Percentiles rank a stretch among this genome's conserved stretches.
These are phyloP conservation scores for Ramaria rubella DNA, from an alignment of 768 basidiomycete species.

Conservation along the genomic window DNA sequence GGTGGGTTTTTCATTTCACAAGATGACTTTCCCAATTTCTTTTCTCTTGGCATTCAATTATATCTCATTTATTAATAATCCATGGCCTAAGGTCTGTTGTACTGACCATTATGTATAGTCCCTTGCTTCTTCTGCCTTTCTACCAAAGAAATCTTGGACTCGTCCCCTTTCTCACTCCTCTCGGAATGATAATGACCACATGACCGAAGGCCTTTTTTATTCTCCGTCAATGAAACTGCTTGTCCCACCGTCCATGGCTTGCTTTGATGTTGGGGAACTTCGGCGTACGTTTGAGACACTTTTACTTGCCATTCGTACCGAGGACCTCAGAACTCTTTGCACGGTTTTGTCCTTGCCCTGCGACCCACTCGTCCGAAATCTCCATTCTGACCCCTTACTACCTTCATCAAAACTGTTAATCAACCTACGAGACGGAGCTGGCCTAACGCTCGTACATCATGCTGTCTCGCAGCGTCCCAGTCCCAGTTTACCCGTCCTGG, in stretches of 20 bases:
- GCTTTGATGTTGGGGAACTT: background rate
- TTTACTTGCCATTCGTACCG: background rate
- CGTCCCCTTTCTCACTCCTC: background rate
- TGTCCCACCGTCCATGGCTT: background rate
- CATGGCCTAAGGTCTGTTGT: background rate
- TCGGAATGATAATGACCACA: background rate
- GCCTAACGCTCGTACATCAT: conserved; percentile 71
- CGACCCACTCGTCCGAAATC: background rate
- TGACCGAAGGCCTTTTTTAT: background rate
- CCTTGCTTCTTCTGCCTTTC: background rate
- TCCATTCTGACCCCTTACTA: too few species aligned
- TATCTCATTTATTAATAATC: background rate
- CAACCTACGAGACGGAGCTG: conserved; percentile 58
- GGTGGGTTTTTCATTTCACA: conserved; percentile 33
- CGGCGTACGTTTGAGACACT: background rate
- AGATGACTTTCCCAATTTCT: too few species aligned
- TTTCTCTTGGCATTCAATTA: background rate
- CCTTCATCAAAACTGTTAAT: conserved; percentile 39
- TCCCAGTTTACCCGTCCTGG: conserved; percentile 57
- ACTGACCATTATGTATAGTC: background rate
- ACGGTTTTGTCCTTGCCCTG: background rate
- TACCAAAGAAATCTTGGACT: background rate
- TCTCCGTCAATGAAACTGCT: background rate
- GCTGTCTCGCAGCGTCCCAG: conserved; percentile 44
- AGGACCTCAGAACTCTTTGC: background rate